These are phyloP conservation scores for Friedmanniomyces simplex DNA, from an alignment of 495 filamentous ascomycete genomes.

Conservation along the genomic window DNA sequence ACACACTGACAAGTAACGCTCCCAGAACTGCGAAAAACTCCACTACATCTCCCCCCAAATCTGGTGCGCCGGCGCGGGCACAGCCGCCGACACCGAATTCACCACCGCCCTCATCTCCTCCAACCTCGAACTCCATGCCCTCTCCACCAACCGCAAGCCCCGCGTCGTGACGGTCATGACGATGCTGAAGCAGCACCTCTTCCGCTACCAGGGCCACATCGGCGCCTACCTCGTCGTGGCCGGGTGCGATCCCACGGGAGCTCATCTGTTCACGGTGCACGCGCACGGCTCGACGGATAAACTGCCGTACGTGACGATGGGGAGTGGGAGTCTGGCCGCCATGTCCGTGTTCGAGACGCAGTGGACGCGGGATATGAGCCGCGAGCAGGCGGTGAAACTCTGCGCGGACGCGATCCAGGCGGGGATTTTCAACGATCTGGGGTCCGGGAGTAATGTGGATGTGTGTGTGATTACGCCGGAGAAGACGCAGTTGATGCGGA, in stretches of 20 bases:
- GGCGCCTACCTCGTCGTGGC: constrained; percentile 97
- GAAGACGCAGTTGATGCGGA: constrained; percentile 83
- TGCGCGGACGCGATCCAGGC: constrained; percentile 83
- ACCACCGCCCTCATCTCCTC: constrained; percentile 97
- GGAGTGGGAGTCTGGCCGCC: constrained; percentile 85
- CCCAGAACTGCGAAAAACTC: constrained; percentile 95
- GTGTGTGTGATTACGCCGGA: constrained; percentile 88
- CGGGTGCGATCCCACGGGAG: constrained; percentile 91
- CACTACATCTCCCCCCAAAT: constrained; percentile 98
- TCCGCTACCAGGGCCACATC: constrained; percentile 95
- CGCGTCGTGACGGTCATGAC: constrained; percentile 99
- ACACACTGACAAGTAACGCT: background rate
- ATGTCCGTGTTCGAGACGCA: constrained; percentile 97
- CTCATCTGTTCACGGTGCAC: constrained; percentile 96
- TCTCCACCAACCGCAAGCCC: constrained; percentile 90
- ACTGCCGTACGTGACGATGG: constrained; percentile 99
- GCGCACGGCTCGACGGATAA: constrained; percentile 98
- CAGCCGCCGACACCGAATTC: constrained; percentile 98
- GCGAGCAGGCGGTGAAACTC: constrained; percentile 72
- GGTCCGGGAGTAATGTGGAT: constrained; percentile 94
- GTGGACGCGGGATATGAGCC: constrained; percentile 73
- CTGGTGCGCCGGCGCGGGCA: constrained; percentile 98
- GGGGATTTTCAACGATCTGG: constrained; percentile 98
- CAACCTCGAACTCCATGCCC: constrained; percentile 89
- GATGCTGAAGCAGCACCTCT: constrained; percentile 98